phyloP scores from a whole-genome alignment of 2,329 filamentous ascomycete genomes.

The Parascedosporium putredinis region DNA sequence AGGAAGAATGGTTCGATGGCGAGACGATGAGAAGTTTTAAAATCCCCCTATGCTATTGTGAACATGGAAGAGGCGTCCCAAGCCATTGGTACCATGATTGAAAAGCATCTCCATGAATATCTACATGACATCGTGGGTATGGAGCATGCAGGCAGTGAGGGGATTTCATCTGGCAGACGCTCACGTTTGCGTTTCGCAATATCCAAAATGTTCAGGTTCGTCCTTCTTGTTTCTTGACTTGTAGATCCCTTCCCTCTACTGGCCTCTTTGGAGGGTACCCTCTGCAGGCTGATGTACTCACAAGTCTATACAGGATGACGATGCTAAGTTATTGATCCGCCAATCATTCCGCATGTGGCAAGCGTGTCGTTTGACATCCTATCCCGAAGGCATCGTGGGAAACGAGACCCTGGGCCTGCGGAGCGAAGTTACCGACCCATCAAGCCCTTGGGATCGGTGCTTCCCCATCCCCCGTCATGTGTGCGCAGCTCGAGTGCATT shows the following conservation, averaged over 20 bases:
- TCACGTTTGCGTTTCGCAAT: neutral
- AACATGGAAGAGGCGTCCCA: slow-evolving; percentile 35
- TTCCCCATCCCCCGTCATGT: slow-evolving; percentile 7
- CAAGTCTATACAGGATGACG: neutral
- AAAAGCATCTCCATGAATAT: neutral
- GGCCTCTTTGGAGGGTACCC: no score
- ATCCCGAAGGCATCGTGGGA: slow-evolving; percentile 4
- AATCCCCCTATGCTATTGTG: slow-evolving; percentile 46
- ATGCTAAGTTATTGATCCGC: neutral
- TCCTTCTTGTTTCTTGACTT: neutral
- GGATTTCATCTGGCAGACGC: slow-evolving; percentile 2
- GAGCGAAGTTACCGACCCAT: neutral
- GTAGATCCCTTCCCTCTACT: no score
- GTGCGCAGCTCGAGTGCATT: slow-evolving; percentile 9
- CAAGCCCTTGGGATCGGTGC: neutral
- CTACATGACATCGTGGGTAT: neutral
- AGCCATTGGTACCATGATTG: neutral
- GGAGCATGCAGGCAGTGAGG: neutral
- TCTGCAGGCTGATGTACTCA: no score
- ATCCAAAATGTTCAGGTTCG: neutral
- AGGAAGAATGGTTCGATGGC: slow-evolving; percentile 39
- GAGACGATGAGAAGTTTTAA: slow-evolving; percentile 35
- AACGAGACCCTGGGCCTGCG: slow-evolving; percentile 1
- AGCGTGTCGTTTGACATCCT: slow-evolving; percentile 6
- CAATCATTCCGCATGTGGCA: slow-evolving; percentile 3